phyloP scores from a whole-genome alignment of 495 filamentous ascomycete species.

The Tetracladium setigerum region DNA sequence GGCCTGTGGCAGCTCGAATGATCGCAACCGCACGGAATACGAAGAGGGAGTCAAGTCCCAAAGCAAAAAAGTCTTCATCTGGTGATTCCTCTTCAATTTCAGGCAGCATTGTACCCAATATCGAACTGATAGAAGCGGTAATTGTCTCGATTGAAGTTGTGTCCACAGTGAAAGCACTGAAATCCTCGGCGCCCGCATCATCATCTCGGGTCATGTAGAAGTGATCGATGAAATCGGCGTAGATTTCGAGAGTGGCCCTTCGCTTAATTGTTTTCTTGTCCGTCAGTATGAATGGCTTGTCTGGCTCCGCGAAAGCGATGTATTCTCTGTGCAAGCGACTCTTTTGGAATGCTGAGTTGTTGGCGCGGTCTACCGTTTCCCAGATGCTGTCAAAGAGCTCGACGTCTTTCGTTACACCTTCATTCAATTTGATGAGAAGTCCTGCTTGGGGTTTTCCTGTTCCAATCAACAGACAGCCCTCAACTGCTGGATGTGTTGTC shows the following conservation, averaged over 20 bases:
- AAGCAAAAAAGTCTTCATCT: slow-evolving; percentile 21
- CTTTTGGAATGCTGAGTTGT: slow-evolving; percentile 37
- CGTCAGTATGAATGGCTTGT: slow-evolving; percentile 44
- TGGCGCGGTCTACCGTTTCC: slow-evolving; percentile 29
- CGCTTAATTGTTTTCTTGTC: slow-evolving; percentile 46
- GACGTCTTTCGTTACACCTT: slow-evolving; percentile 11
- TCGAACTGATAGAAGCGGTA: slow-evolving; percentile 3
- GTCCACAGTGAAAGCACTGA: slow-evolving; percentile 6
- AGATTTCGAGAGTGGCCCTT: slow-evolving; percentile 24
- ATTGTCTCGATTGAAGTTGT: slow-evolving; percentile 18
- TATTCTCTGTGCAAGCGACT: slow-evolving; percentile 33
- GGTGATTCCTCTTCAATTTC: slow-evolving; percentile 13
- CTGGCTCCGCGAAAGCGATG: slow-evolving; percentile 31
- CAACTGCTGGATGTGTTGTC: slow-evolving; percentile 33
- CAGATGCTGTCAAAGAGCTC: slow-evolving; percentile 25
- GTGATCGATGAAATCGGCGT: slow-evolving; percentile 29
- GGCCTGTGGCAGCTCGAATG: slow-evolving; percentile 18
- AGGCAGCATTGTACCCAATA: slow-evolving; percentile 17
- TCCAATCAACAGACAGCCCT: slow-evolving; percentile 42
- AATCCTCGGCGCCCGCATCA: slow-evolving; percentile 4
- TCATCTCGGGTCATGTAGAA: slow-evolving; percentile 18
- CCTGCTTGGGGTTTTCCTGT: slow-evolving; percentile 40
- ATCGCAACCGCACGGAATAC: slow-evolving; percentile 22
- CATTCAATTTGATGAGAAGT: slow-evolving; percentile 41
- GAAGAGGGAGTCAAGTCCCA: slow-evolving; percentile 25